Conservation (phyloP, 108 stramenopile species). For the Skeletonema tropicum region DNA sequence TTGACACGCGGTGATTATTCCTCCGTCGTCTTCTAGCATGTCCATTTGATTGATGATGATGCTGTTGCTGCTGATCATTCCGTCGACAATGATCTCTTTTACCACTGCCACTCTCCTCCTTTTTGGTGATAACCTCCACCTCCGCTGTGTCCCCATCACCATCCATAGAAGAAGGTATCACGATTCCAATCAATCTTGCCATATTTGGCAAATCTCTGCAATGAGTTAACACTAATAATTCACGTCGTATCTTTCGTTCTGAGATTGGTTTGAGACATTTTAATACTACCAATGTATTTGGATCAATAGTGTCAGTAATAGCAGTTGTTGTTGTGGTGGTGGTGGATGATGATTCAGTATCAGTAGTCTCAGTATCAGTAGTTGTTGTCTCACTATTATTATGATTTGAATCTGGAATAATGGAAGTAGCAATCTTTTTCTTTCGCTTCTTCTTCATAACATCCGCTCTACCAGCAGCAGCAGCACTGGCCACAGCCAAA, state of each 20-base stretch:
- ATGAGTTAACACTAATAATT: conserved; percentile 75
- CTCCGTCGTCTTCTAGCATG: conserved; percentile 2
- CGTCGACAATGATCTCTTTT: neutral
- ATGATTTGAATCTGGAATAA: neutral
- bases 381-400: neutral
- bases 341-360: conserved; percentile 17
- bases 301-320: neutral
- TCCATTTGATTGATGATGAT: neutral
- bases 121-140: neutral
- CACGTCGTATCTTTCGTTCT: conserved; percentile 84
- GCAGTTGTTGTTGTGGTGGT: neutral
- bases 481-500: neutral
- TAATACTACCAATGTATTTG: conserved; percentile 56
- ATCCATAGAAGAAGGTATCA: conserved; percentile 44
- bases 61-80: conserved; percentile 3
- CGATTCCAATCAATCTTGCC: conserved; percentile 61
- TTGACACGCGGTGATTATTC: neutral
- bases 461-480: neutral
- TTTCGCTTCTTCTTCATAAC: neutral
- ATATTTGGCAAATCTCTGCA: conserved; percentile 71
- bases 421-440: conserved; percentile 4
- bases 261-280: conserved; percentile 86
- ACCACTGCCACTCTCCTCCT: neutral
- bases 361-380: conserved; percentile 4
- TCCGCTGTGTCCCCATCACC: neutral